These are phyloP conservation scores for Crithidia expoeki DNA, from an alignment of 208 protist species.

Conservation along the genomic window DNA sequence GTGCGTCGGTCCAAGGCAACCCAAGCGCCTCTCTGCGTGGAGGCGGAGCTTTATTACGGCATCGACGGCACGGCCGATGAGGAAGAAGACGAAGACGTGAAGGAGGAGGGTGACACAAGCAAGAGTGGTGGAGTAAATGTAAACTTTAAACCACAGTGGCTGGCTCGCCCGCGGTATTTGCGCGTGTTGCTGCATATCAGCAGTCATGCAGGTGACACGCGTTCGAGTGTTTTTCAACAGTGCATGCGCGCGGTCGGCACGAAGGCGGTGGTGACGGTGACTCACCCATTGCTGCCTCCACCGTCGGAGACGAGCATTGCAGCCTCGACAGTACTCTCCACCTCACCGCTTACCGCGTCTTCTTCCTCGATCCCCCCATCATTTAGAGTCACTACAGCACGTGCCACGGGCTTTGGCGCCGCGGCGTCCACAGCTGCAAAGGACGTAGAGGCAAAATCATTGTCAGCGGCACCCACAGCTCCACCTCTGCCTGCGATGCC, in stretches of 20 bases:
- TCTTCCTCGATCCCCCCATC: neutral
- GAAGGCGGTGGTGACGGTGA: slow-evolving; percentile 23
- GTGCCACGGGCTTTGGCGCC: neutral
- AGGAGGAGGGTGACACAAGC: neutral
- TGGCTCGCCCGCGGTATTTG: slow-evolving; percentile 20
- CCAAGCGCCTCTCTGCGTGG: slow-evolving; percentile 15
- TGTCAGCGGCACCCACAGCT: neutral
- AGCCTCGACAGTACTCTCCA: neutral
- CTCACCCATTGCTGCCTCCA: slow-evolving; percentile 18
- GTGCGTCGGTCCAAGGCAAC: slow-evolving; percentile 8
- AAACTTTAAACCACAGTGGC: neutral
- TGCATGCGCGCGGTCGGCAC: slow-evolving; percentile 28
- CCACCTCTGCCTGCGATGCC: neutral
- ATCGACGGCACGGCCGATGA: slow-evolving; percentile 11
- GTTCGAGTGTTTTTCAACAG: slow-evolving; percentile 19
- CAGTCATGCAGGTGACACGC: neutral
- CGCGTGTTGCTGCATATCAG: slow-evolving; percentile 26
- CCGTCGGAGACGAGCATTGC: neutral
- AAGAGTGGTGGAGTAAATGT: neutral
- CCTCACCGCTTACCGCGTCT: neutral
- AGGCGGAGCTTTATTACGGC: slow-evolving; percentile 37
- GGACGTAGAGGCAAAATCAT: neutral
- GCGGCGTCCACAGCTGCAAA: neutral
- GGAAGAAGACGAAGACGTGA: neutral
- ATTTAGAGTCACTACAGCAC: slow-evolving; percentile 9